Evolutionary conservation across 192 early-diverging fungal genomes (phyloP), one percentile per base, ranked within the genome.

Genomic region (Mortierella hygrophila): DNA sequence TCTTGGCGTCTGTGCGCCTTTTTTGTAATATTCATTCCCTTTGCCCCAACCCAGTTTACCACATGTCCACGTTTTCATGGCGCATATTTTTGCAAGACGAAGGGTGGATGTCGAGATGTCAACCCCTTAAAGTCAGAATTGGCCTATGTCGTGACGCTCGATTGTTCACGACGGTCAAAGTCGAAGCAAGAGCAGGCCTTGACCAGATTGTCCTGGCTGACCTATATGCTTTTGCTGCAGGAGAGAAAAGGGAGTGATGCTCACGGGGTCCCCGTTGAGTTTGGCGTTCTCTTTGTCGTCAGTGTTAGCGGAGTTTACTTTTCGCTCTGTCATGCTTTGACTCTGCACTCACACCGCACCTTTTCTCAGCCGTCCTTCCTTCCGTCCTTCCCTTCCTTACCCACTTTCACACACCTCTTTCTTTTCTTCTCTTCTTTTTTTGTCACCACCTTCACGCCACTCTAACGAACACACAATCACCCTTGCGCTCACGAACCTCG

Each of bases 201-300:
- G 44, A 46, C 13, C 42, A 44, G 42, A 9, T 11, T 44, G 8
- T 44, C 42, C 13, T 46, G 44, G 44, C 44, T 46, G 44, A 46
- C 13, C 13, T 13, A 2, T 40, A 40, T 46, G 44, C 18, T 52
- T 21, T 52, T 52, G 18, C 49, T 52, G 18, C 49, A 52, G 49
- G 20, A 52, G 49, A 52, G 49, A 52, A 21, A 3, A 21, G 16
- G 18, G 18, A 18, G 60, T 29, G 55, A 21, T 65, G 60, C 60
- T 65, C 60, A 65, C 60, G 60, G 29, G 60, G 60, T 65, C 60
- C 35, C 60, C 60, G 29, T 52, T 52, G 49, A 52, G 49, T 52
- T 26, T 65, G 60, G 29, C 60, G n/a, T 26, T 26, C 55, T 26
- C 55, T 57, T 10, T 23, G 26, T 23, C 26, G 15, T 57, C 60